A percentile compares a stretch with the other conserved stretches of the same genome.
phyloP scores from a whole-genome alignment of 805 yeast species.

The Yueomyces sp. region DNA sequence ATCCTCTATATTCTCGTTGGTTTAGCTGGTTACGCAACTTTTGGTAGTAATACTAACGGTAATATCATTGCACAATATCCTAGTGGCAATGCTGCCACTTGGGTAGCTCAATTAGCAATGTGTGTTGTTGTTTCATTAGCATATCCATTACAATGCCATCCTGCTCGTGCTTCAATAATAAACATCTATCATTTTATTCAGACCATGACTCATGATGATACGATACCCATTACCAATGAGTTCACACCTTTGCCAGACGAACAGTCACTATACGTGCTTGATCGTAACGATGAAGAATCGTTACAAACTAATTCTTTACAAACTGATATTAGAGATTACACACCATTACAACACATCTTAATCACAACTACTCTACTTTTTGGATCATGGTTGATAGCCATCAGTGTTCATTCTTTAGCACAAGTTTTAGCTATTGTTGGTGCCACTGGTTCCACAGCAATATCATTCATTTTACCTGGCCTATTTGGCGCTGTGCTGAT shows the following conservation, averaged over 20 bases:
- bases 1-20: constrained; percentile 61
- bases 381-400: constrained; percentile 41
- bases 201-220: neutral
- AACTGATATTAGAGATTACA: constrained; percentile 30
- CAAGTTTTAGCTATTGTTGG: constrained; percentile 63
- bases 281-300: neutral
- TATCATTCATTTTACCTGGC: constrained; percentile 69
- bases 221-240: neutral
- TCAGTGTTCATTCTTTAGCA: constrained; percentile 50
- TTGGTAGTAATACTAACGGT: constrained; percentile 68
- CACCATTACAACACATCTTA: constrained; percentile 16
- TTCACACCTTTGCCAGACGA: constrained; percentile 2
- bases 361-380: constrained; percentile 37
- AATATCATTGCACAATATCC: constrained; percentile 74
- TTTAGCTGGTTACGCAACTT: constrained; percentile 69
- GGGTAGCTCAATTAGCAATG: constrained; percentile 69
- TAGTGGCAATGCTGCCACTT: constrained; percentile 39
- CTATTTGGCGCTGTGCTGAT: constrained; percentile 42
- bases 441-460: constrained; percentile 72
- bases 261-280: neutral
- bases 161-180: constrained; percentile 56
- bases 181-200: neutral
- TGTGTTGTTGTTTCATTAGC: constrained; percentile 69
- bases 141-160: constrained; percentile 86
- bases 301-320: constrained; percentile 2